Evolutionary conservation across 2,329 filamentous ascomycete genomes (phyloP), one percentile per base, ranked within the genome.

Genomic region (Emergomyces africanus): DNA sequence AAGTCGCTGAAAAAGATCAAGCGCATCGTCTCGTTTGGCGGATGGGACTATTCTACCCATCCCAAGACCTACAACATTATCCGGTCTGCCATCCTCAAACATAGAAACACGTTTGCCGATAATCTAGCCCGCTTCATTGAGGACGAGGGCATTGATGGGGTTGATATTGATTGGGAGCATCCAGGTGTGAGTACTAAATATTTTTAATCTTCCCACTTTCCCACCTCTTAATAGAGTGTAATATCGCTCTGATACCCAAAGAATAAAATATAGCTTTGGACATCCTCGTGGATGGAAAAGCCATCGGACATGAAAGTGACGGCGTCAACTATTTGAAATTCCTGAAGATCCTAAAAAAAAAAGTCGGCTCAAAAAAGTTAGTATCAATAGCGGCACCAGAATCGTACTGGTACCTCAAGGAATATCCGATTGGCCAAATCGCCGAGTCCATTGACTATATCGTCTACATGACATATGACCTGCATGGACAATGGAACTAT

Each of bases 1-100:
- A 50, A 60, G 10, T 48, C 39, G 10, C 15, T 42, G 25, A 35
- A 18, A 2, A 60, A 28, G 3, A 53, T 60, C 49, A 75, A 77
- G 61, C 65, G 63, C 33, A 72, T 78, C 35, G 25, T 77, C 5
- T 72, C 73, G 1, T 70, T 78, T 60, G 75, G 75, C 20, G 75
- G 75, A 28, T 77, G 76, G 77, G 66, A 64, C 39, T 71, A 71
- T 59, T 74, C 70, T 2, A 76, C 75, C 0, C 65, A 67, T 1
- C 68, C 72, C 0, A 65, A 50, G 1, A 74, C 72, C 0, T 75
- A 69, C 60, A 51, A 60, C n/a, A 72, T 76, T 41, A 70, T 77
- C 57, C 67, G 75, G 9, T 61, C 72, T 10, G 72, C 60, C 18
- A 67, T 74, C 5, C 67, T 60, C 51, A 67, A 59, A 1, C 78